A percentile compares a stretch with the other conserved stretches of the same genome.
These are phyloP conservation scores for Coelastrella sp. DNA, from an alignment of 139 green algal species.

Conservation along the genomic window DNA sequence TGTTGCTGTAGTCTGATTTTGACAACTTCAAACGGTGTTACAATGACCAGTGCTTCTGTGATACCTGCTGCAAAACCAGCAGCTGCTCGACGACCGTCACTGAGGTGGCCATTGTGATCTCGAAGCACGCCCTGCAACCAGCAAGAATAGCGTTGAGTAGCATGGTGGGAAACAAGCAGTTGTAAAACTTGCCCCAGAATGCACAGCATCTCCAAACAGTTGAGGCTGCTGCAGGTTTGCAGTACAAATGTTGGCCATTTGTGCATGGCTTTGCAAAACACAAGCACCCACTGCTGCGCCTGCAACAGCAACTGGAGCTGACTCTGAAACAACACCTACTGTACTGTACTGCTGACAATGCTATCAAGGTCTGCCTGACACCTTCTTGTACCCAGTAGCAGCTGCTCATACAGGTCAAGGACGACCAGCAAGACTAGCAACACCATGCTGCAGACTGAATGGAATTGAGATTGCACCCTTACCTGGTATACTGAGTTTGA, in stretches of 20 bases:
- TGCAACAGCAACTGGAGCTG: no score
- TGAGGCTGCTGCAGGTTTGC: no score
- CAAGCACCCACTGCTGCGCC: no score
- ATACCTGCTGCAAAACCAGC: conserved; percentile 90
- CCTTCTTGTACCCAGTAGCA: background rate
- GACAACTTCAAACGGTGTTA: conserved; percentile 97
- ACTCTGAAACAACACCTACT: background rate
- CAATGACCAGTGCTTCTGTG: conserved; percentile 93
- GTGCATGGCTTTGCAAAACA: no score
- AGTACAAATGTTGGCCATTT: background rate
- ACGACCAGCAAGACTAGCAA: background rate
- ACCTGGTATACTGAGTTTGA: conserved; percentile 91
- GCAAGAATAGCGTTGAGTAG: background rate
- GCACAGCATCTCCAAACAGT: background rate
- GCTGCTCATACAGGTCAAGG: background rate
- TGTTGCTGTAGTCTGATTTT: conserved; percentile 98
- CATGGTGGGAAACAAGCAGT: background rate
- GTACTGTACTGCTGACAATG: background rate
- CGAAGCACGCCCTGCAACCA: conserved; percentile 18
- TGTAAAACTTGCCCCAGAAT: background rate
- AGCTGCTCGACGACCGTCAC: conserved; percentile 63
- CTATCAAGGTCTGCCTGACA: no score
- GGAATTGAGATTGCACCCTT: background rate
- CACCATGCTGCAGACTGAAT: background rate
- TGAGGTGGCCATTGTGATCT: conserved; percentile 71